Evolutionary conservation across 2,329 filamentous ascomycete species (phyloP).

Genomic region (Tolypocladium amazonense): DNA sequence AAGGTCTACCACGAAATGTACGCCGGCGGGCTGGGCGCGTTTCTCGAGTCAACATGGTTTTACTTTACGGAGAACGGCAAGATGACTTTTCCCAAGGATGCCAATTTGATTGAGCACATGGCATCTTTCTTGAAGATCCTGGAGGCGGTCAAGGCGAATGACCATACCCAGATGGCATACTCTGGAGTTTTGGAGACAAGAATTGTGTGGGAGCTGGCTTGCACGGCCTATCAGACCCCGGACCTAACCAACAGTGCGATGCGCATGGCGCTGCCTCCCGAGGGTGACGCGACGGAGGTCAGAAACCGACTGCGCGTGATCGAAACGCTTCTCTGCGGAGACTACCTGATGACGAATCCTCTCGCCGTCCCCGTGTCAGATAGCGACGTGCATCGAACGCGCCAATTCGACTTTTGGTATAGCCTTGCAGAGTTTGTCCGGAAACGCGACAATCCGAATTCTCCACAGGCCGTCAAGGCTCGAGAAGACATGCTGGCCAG

Average conservation of each 20-base stretch:
- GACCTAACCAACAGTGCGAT: constrained; percentile 23
- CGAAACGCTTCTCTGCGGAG: constrained; percentile 66
- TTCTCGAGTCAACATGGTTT: constrained; percentile 82
- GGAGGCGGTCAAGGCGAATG: constrained; percentile 35
- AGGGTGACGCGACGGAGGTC: constrained; percentile 52
- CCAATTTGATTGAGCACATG: constrained; percentile 54
- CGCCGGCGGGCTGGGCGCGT: constrained; percentile 59
- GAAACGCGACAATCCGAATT: constrained; percentile 44
- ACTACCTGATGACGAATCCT: constrained; percentile 49
- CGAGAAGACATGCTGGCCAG: constrained; percentile 55
- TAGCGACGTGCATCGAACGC: constrained; percentile 41
- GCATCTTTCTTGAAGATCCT: constrained; percentile 51
- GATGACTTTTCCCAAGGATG: constrained; percentile 38
- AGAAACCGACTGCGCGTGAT: constrained; percentile 64
- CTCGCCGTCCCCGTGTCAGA: constrained; percentile 38
- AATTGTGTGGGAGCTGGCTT: constrained; percentile 50
- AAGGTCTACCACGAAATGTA: constrained; percentile 68
- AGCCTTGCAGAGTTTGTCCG: constrained; percentile 57
- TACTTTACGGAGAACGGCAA: constrained; percentile 35
- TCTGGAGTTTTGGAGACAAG: constrained; percentile 45
- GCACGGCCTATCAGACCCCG: constrained; percentile 32
- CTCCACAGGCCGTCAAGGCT: constrained; percentile 30
- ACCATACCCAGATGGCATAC: constrained; percentile 40
- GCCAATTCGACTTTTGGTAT: constrained; percentile 76
- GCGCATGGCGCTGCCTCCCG: constrained; percentile 28